A percentile compares a stretch with the other conserved stretches of the same genome.
Evolutionary conservation across 2,329 filamentous ascomycete genomes (phyloP).

Genomic region (Colletotrichum cereale): DNA sequence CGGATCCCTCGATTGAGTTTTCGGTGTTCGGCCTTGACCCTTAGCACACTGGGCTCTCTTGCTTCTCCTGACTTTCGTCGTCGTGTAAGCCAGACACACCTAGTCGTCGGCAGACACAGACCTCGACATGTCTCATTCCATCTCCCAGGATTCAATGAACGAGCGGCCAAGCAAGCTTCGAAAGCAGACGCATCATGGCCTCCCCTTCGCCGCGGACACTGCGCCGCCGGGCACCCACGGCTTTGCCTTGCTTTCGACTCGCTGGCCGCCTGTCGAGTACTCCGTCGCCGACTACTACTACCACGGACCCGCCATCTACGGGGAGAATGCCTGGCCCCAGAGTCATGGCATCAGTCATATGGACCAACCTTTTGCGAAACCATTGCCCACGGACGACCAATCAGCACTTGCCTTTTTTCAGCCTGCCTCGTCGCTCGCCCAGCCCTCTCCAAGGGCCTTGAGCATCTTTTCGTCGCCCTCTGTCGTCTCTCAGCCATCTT

Average conservation of each 20-base stretch:
- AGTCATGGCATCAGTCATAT: constrained; percentile 12
- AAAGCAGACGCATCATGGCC: not conserved
- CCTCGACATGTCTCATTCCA: constrained; percentile 2
- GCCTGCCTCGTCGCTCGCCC: not conserved
- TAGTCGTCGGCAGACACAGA: not conserved
- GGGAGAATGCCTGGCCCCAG: constrained; percentile 23
- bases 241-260: constrained; percentile 26
- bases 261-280: constrained; percentile 27
- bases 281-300: constrained; percentile 16
- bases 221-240: not conserved
- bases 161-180: constrained; percentile 2
- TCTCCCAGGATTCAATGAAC: not conserved
- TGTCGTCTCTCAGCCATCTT: constrained; percentile 43
- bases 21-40: not conserved
- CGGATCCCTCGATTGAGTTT: not conserved
- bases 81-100: not conserved
- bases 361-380: not conserved
- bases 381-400: not conserved
- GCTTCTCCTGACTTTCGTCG: too few species aligned
- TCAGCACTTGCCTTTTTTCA: constrained; percentile 5
- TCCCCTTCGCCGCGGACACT: not conserved
- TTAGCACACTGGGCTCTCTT: not conserved
- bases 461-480: constrained; percentile 45
- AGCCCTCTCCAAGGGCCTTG: constrained; percentile 34
- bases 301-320: constrained; percentile 21